These are phyloP conservation scores for Basipetospora sp. DNA, from an alignment of 2,329 filamentous ascomycete genomes.

Conservation along the genomic window DNA sequence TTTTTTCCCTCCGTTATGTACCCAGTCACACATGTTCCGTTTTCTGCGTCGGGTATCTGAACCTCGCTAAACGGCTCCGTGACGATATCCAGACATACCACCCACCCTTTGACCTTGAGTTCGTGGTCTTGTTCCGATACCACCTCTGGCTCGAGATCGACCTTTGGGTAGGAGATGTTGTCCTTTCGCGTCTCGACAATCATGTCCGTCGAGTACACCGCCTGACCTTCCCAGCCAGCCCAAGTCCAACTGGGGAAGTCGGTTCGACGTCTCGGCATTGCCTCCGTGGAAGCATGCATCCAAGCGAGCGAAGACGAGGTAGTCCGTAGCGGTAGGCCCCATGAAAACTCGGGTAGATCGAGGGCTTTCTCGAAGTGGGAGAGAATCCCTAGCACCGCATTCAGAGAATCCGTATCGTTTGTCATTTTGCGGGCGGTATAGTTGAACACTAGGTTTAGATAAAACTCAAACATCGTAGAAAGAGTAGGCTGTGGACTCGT, in stretches of 20 bases:
- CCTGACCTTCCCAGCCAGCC: background rate
- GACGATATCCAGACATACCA: background rate
- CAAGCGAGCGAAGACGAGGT: background rate
- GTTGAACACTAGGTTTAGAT: background rate
- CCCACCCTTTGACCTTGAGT: background rate
- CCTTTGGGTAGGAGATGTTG: background rate
- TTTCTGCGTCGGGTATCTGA: background rate
- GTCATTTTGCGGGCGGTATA: background rate
- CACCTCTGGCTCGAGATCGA: background rate
- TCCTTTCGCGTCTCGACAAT: background rate
- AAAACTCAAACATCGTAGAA: background rate
- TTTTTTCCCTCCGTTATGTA: background rate
- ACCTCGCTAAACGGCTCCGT: constrained; percentile 1
- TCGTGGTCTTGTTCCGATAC: background rate
- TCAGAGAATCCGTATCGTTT: background rate
- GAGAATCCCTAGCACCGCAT: background rate
- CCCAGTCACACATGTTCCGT: background rate
- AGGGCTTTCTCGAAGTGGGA: background rate
- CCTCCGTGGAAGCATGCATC: background rate
- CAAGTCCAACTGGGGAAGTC: constrained; percentile 1
- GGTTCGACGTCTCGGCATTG: background rate
- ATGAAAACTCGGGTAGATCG: background rate
- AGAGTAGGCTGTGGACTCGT: background rate
- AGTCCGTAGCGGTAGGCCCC: background rate
- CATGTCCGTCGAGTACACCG: background rate